These are phyloP conservation scores for Blastomyces silverae DNA, from an alignment of 2,329 filamentous ascomycete species.

Conservation along the genomic window DNA sequence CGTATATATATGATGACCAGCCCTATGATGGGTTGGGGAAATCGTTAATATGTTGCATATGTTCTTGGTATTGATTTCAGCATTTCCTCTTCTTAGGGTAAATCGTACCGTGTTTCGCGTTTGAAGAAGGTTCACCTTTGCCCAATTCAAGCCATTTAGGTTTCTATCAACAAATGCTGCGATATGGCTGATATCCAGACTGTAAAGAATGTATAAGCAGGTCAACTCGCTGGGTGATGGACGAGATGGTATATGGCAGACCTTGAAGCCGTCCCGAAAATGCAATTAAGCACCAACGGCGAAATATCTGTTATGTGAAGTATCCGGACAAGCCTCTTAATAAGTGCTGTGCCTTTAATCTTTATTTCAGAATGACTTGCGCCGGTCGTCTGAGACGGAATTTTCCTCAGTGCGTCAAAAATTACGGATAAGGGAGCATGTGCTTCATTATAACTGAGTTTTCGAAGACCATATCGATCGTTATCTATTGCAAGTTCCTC, in stretches of 20 bases:
- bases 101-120: conserved; percentile 13
- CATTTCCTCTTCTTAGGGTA: background rate
- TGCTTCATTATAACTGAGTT: conserved; percentile 12
- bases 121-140: conserved; percentile 15
- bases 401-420: conserved; percentile 11
- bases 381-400: background rate
- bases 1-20: conserved; percentile 15
- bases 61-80: background rate
- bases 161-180: conserved; percentile 13
- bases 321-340: conserved; percentile 9
- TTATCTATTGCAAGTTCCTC: conserved; percentile 12
- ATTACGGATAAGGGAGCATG: conserved; percentile 11
- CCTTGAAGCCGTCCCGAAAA: conserved; percentile 14
- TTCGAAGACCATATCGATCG: conserved; percentile 11
- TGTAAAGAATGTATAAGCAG: conserved; percentile 9
- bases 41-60: background rate
- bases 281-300: conserved; percentile 14
- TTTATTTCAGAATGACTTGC: background rate
- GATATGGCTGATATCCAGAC: conserved; percentile 11
- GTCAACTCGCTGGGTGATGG: background rate
- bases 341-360: conserved; percentile 1
- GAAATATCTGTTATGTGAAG: conserved; percentile 14
- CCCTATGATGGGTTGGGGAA: background rate
- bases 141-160: conserved; percentile 15
- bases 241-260: background rate